Evolutionary conservation across 208 protist species (phyloP), one percentile per base, ranked within the genome.

Genomic region (Sergeia podlipaevii): DNA sequence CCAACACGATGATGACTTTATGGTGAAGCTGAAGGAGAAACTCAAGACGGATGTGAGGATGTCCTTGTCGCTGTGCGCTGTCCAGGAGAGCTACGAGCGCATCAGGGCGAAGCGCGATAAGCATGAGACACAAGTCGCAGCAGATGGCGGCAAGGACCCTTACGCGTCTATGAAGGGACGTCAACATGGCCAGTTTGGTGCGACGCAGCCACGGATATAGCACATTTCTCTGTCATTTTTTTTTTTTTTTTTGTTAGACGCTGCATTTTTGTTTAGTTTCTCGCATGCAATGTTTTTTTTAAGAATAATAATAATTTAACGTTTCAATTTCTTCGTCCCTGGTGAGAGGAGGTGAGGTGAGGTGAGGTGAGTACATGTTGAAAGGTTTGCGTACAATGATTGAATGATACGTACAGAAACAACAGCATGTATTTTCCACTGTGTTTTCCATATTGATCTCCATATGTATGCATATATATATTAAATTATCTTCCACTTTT

Each of bases 21-120:
- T 91, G 77, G 63, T 69, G 33, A 86, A 85, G 60, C 65, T 94
- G 39, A 68, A 71, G 46, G 74, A 85, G 34, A 67, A 51, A 18
- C 70, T 94, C 10, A 81, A 87, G 55, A 82, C 73, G 13, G 80
- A 94, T 55, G 58, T 67, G 43, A 83, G 77, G 48, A 66, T 91
- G 61, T 87, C 87, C 27, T 60, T 94, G 10, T 78, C 82, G 21
- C 64, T 94, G 32, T 94, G 87, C 49, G 87, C 87, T 2, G 61
- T 94, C 65, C 82, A 89, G 55, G 80, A 91, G 23, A 89, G 80
- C 67, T 94, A 91, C 62, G 53, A 67, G 51, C 70, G 83, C 24
- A 94, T 94, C 63, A 68, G 82, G 11, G 59, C 82, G 51, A 89
- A 88, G 56, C 73, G 87, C 21, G 83, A 91, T 41, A 65, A 70